These are phyloP conservation scores for Leishmania major DNA, from an alignment of 208 protist species.

Conservation along the genomic window DNA sequence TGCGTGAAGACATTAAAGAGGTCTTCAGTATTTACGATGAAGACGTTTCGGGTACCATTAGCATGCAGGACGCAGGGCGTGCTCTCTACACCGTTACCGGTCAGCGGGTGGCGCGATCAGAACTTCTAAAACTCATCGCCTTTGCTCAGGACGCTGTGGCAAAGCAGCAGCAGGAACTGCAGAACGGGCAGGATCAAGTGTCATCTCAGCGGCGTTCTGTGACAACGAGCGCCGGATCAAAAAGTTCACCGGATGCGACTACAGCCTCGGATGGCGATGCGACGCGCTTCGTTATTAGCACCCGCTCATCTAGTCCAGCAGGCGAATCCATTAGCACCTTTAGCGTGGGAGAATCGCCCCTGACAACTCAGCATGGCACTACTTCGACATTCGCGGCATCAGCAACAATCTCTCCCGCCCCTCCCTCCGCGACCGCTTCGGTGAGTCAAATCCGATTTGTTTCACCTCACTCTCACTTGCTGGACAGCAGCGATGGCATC, in stretches of 20 bases:
- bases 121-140: constrained; percentile 58
- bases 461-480: constrained; percentile 21
- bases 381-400: neutral
- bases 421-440: neutral
- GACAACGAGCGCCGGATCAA: neutral
- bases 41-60: constrained; percentile 72
- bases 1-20: constrained; percentile 80
- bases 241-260: neutral
- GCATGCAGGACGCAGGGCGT: constrained; percentile 56
- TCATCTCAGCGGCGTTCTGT: constrained; percentile 3
- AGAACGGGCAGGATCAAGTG: constrained; percentile 1
- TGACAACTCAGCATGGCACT: neutral
- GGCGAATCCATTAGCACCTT: neutral
- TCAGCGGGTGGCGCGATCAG: constrained; percentile 50
- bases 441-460: constrained; percentile 8
- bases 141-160: constrained; percentile 42
- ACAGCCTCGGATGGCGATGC: constrained; percentile 1
- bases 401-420: neutral
- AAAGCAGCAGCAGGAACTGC: constrained; percentile 21
- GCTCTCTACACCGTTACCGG: constrained; percentile 85
- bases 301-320: neutral
- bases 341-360: neutral
- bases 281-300: neutral
- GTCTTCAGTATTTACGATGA: constrained; percentile 88
- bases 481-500: constrained; percentile 56